A percentile compares a stretch with the other conserved stretches of the same genome.
Conservation (phyloP, 2,329 filamentous ascomycete genomes). For the Paraphoma sp. region DNA sequence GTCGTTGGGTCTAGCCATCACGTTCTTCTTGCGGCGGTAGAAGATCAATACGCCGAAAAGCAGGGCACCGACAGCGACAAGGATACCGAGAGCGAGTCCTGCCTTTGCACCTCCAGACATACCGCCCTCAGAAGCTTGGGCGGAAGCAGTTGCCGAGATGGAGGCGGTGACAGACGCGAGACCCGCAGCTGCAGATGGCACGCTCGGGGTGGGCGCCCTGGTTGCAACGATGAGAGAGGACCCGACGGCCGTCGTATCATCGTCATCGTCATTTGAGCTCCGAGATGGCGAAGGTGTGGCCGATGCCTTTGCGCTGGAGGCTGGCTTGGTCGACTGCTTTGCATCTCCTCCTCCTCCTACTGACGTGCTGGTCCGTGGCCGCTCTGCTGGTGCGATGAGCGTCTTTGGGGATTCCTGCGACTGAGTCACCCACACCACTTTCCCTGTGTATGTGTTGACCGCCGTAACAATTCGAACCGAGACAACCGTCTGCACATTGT, state of each 20-base stretch:
- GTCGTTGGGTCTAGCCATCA: constrained; percentile 51
- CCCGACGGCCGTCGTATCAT: constrained; percentile 20
- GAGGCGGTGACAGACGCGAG: constrained; percentile 31
- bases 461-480: constrained; percentile 61
- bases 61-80: constrained; percentile 71
- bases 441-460: constrained; percentile 59
- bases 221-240: constrained; percentile 37
- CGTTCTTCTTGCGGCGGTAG: constrained; percentile 75
- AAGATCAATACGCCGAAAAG: constrained; percentile 74
- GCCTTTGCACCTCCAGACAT: constrained; percentile 68
- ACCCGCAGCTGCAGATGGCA: constrained; percentile 22
- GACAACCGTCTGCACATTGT: constrained; percentile 42
- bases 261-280: constrained; percentile 18
- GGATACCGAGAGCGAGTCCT: constrained; percentile 82
- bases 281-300: constrained; percentile 18
- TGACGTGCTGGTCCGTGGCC: constrained; percentile 16
- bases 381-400: constrained; percentile 28
- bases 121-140: constrained; percentile 35
- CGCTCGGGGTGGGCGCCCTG: constrained; percentile 27
- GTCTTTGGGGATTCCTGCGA: constrained; percentile 15
- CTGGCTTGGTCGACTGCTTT: constrained; percentile 19
- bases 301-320: constrained; percentile 25
- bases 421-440: constrained; percentile 38
- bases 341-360: constrained; percentile 18
- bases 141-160: constrained; percentile 32